phyloP scores from a whole-genome alignment of 768 basidiomycete species.

The Leucocoprinus birnbaumii region DNA sequence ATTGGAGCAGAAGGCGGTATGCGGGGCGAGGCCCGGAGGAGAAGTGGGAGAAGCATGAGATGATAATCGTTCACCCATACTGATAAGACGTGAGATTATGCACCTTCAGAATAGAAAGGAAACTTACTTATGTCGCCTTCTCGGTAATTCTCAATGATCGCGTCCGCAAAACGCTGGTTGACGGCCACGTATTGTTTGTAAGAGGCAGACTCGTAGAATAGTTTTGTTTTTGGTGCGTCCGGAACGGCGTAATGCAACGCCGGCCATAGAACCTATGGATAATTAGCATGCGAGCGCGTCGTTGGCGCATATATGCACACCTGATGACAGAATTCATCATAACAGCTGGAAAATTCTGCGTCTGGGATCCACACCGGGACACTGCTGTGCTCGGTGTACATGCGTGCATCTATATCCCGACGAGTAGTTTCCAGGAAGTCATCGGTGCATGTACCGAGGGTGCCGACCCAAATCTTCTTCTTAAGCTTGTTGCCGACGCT shows the following conservation, averaged over 20 bases:
- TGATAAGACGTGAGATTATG: constrained; percentile 14
- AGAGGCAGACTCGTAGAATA: constrained; percentile 74
- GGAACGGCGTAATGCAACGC: constrained; percentile 84
- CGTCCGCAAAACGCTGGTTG: constrained; percentile 87
- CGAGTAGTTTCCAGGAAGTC: constrained; percentile 53
- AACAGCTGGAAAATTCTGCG: constrained; percentile 72
- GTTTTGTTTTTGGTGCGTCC: constrained; percentile 82
- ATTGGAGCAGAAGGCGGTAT: constrained; percentile 62
- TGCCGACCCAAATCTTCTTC: constrained; percentile 62
- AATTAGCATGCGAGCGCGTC: constrained; percentile 16
- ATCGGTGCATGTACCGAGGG: constrained; percentile 72
- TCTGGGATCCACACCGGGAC: constrained; percentile 80
- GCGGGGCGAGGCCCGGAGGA: constrained; percentile 66
- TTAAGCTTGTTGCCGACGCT: constrained; percentile 57
- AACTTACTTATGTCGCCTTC: constrained; percentile 77
- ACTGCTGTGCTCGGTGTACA: constrained; percentile 36
- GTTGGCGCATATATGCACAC: constrained; percentile 30
- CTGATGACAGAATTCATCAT: constrained; percentile 88
- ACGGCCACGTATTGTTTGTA: constrained; percentile 88
- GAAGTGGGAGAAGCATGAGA: constrained; percentile 85
- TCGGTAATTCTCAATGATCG: constrained; percentile 74
- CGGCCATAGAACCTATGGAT: constrained; percentile 70
- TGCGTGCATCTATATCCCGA: constrained; percentile 49
- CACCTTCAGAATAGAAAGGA: background rate
- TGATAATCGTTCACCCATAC: constrained; percentile 96